Evolutionary conservation across 805 yeast genomes (phyloP).

Genomic region (Candida railenensis): DNA sequence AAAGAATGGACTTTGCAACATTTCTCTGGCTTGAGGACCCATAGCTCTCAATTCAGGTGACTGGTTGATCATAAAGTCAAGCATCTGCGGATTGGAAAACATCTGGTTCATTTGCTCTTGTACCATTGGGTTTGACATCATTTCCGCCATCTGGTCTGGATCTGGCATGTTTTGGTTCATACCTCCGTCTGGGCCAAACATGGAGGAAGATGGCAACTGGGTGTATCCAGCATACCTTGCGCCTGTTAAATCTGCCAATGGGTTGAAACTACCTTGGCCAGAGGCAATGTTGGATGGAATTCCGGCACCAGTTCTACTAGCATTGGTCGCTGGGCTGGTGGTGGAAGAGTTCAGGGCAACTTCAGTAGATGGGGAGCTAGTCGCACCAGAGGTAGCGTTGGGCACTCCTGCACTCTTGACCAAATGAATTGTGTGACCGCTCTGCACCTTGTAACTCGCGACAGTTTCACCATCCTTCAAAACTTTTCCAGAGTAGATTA

Average conservation of each 20-base stretch:
- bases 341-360: constrained; percentile 17
- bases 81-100: constrained; percentile 85
- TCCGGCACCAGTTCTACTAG: constrained; percentile 16
- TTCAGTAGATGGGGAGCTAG: constrained; percentile 21
- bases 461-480: constrained; percentile 80
- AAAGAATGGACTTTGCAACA: constrained; percentile 81
- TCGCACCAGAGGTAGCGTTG: constrained; percentile 25
- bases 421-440: constrained; percentile 85
- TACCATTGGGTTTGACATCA: constrained; percentile 80
- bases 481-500: constrained; percentile 92
- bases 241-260: constrained; percentile 88
- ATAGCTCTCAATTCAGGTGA: constrained; percentile 80
- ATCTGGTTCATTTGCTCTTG: constrained; percentile 80
- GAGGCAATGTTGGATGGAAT: constrained; percentile 83
- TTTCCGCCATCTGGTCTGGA: constrained; percentile 68
- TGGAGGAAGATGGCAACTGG: constrained; percentile 79
- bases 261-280: constrained; percentile 87
- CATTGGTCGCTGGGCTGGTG: constrained; percentile 13
- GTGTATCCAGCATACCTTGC: constrained; percentile 94
- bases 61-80: constrained; percentile 76
- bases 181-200: constrained; percentile 97
- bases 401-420: constrained; percentile 67
- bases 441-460: constrained; percentile 73
- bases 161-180: constrained; percentile 68
- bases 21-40: constrained; percentile 87